Evolutionary conservation across 352 stramenopile genomes (phyloP), one percentile per base, ranked within the genome.

Genomic region (Paralagenidium karlingii): DNA sequence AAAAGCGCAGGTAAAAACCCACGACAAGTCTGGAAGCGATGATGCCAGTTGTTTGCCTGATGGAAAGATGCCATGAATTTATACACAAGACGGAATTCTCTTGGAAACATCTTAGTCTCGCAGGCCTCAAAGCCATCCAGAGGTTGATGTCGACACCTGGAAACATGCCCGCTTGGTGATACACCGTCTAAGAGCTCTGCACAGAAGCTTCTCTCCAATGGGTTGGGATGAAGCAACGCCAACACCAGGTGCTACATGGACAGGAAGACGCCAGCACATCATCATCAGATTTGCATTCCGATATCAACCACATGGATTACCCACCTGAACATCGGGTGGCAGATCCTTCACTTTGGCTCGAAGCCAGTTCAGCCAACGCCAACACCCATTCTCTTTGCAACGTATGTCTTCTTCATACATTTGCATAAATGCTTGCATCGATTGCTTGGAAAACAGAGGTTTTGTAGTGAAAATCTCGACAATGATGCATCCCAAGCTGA

Each of bases 401-500:
- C 5, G 28, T 5, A 13, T 22, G 8, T 34, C 47, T 12, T 47
- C 32, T 32, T 5, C 15, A 22, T 53, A 58, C 13, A 46, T 40
- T 4, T 36, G 11, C 15, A 64, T 33, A 33, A 81, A 86, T 1
- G 66, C 40, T 11, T 52, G 30, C 21, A 82, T 27, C 7, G 63
- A 79, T 2, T 43, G 51, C 8, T 50, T 45, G 7, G 73, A 82
- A 40, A 90, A 90, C 5, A 90, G 45, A 1, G 74, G 66, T 3
- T 36, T 37, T 5, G 47, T 40, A 1, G 58, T 70, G 38, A 82
- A 90, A 12, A 88, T 51, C 45, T 91, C 77, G 0, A 69, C 69
- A 24, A 77, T 66, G 19, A 85, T 49, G 31, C 74, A 85, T 0
- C 73, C 77, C 18, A 91, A 44, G 1, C 67, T 54, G 39, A 88